Conservation (phyloP, 2,329 filamentous ascomycete species). For the Talaromyces sp. region DNA sequence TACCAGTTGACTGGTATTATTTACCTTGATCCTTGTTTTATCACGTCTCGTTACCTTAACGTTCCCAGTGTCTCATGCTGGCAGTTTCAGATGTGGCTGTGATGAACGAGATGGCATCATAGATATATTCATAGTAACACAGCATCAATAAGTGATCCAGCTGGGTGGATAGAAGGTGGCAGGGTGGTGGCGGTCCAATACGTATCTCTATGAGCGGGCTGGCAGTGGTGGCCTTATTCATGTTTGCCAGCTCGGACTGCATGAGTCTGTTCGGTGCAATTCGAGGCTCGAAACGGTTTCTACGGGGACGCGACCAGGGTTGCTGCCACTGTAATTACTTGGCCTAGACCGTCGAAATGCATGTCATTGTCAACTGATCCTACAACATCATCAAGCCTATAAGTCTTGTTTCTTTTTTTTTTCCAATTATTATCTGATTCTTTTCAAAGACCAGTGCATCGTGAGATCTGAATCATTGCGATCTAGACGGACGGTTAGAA, state of each 20-base stretch:
- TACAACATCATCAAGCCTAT: not conserved
- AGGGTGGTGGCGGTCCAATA: constrained; percentile 1
- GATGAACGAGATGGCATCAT: not conserved
- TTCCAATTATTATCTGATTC: not conserved
- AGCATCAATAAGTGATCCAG: not conserved
- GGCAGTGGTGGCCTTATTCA: not conserved
- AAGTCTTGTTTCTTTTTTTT: not conserved
- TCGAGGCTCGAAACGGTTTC: constrained; percentile 6
- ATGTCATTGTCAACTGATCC: not conserved
- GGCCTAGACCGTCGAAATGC: not conserved
- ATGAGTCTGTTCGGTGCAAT: not conserved
- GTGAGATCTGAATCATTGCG: not conserved
- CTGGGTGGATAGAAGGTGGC: not conserved
- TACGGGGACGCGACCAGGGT: constrained; percentile 8
- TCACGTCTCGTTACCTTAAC: not conserved
- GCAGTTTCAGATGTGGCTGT: constrained; percentile 4
- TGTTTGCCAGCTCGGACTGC: not conserved
- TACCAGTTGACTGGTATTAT: too few species aligned
- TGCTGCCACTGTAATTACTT: constrained; percentile 12
- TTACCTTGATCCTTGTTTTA: not conserved
- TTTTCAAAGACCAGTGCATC: not conserved
- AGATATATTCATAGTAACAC: not conserved
- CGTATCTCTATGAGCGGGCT: not conserved
- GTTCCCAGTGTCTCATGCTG: not conserved
- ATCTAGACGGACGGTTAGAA: not conserved